Base-by-base conservation (phyloP, 2,329 filamentous ascomycete genomes). In the Phaeosphaeriaceae sp. region DNA sequence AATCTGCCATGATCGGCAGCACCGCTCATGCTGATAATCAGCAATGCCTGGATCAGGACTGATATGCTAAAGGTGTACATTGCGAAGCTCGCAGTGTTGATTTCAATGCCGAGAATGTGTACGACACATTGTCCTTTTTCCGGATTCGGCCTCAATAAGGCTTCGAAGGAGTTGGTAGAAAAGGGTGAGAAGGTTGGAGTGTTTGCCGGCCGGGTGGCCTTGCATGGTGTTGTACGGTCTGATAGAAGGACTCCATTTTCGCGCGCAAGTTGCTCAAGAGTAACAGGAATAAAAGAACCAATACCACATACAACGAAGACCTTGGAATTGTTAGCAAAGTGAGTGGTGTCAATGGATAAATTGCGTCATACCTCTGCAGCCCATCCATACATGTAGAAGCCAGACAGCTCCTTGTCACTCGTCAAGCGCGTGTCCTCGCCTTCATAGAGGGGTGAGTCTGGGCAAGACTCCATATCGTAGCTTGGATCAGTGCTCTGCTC, bases 21-120 rank as follows among this genome's bases (percentile, higher is more conserved):
- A 46, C 90, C 94, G 67, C 92, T 96, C 80, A 99, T 96, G 67
- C 92, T 96, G 56, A 99, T 91, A 35, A 99, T 95, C 23, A 97
- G 77, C 21, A 97, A 75, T 1, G 92, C 89, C 72, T 99, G 94
- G 9, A 97, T 74, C 16, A 97, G 74, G 1, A 99, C 94, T 70
- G 90, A 95, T 66, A 95, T 79, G 49, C 92, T 96, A 74, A 99
- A 99, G 2, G 92, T 97, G 76, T 97, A 97, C 91, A 97, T 96
- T 70, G 92, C 93, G 73, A 97, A 97, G 73, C 90, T 95, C 29
- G 93, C 92, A 1, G 93, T 97, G 74, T 97, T 97, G 76, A 99
- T 87, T 66, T 96, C 87, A 51, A 89, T 73, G 5, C 93, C 93
- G 18, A 96, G 77, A 4, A 97, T 79, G 56, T 87, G 84, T 50